Conservation (phyloP, 2,329 filamentous ascomycete species). For the Beauveria medogensis region DNA sequence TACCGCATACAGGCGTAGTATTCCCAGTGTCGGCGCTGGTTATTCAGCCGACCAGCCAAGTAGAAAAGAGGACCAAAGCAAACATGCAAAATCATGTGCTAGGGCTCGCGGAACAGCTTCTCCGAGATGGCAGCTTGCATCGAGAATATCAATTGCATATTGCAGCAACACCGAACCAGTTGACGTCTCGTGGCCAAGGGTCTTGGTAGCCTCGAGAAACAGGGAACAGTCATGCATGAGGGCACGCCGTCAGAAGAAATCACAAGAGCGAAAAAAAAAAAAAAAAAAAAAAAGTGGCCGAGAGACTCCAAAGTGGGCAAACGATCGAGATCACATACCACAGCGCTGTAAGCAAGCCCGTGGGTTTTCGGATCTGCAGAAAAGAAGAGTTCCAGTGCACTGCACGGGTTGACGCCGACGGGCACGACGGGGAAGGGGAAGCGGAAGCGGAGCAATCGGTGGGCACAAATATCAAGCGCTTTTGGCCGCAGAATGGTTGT, state of each 20-base stretch:
- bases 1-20: not conserved
- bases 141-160: no score
- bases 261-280: not conserved
- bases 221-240: not conserved
- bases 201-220: not conserved
- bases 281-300: not conserved
- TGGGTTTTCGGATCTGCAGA: no score
- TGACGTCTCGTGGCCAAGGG: not conserved
- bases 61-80: no score
- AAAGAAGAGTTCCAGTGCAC: not conserved
- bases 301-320: not conserved
- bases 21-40: not conserved
- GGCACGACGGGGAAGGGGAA: not conserved
- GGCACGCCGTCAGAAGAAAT: no score
- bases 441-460: not conserved
- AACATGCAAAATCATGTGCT: not conserved
- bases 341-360: not conserved
- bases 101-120: not conserved
- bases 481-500: no score
- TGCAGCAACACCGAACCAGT: not conserved
- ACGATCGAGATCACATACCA: not conserved
- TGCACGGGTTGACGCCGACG: not conserved
- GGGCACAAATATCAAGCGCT: no score
- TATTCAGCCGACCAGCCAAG: no score
- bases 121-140: not conserved